These are phyloP conservation scores for Carallia pectinifolia DNA, from an alignment of 345 rosid genomes.

Conservation along the genomic window DNA sequence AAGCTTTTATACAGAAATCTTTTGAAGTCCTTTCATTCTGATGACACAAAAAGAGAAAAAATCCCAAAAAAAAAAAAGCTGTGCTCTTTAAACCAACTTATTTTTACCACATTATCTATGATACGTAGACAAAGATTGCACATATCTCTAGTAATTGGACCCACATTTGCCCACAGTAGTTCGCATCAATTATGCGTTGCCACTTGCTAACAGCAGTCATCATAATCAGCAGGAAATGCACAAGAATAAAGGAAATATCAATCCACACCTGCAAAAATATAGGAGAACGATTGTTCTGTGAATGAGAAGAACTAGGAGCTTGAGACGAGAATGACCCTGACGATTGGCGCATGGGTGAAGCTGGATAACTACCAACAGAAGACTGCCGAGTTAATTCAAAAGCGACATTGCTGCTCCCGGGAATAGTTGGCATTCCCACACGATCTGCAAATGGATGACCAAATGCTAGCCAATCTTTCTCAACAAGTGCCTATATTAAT, in stretches of 20 bases:
- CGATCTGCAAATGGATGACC: slow-evolving; percentile 99
- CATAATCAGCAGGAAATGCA: not conserved
- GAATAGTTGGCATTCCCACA: slow-evolving; percentile 72
- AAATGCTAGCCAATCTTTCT: slow-evolving; percentile 99
- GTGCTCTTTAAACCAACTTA: too few relatives aligned
- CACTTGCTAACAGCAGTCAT: not conserved
- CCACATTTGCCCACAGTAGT: too few relatives aligned
- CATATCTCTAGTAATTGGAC: too few relatives aligned
- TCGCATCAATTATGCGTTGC: not conserved
- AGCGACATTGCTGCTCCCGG: slow-evolving; percentile 49
- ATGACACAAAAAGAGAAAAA: too few relatives aligned
- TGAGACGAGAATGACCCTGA: slow-evolving; percentile 60
- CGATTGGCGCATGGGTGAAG: slow-evolving; percentile 71
- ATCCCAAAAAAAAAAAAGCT: too few relatives aligned
- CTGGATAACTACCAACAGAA: slow-evolving; percentile 67
- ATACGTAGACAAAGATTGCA: too few relatives aligned
- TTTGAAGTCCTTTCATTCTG: too few relatives aligned
- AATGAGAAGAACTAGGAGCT: slow-evolving; percentile 74
- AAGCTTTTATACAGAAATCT: too few relatives aligned
- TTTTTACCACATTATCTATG: too few relatives aligned
- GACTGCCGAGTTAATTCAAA: slow-evolving; percentile 70
- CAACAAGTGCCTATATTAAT: slow-evolving; percentile 72
- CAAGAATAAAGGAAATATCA: not conserved
- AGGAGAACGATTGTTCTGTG: slow-evolving; percentile 77
- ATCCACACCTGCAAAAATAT: slow-evolving; percentile 84